phyloP scores from a whole-genome alignment of 1,284 basidiomycete species.

The Hymenochaete sp. region DNA sequence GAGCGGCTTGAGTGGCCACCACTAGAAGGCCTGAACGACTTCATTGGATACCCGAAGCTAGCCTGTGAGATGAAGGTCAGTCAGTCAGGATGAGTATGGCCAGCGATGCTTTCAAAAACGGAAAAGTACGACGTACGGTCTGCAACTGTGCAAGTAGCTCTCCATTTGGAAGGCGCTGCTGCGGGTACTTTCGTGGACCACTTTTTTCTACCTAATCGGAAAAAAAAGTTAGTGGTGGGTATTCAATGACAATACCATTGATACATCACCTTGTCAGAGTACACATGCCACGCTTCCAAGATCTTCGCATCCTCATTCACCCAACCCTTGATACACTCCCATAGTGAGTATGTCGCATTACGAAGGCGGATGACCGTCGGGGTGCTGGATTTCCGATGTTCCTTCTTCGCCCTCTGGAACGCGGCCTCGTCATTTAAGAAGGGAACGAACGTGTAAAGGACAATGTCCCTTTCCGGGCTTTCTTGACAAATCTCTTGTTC shows the following conservation, averaged over 20 bases:
- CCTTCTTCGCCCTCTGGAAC: neutral
- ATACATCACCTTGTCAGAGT: constrained; percentile 10
- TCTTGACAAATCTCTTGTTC: constrained; percentile 25
- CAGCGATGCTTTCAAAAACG: too few species aligned
- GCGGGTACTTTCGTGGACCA: constrained; percentile 45
- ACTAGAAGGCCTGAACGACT: constrained; percentile 36
- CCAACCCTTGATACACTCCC: constrained; percentile 9
- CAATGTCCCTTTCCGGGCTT: constrained; percentile 8
- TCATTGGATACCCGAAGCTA: constrained; percentile 42
- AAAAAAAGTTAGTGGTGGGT: constrained; percentile 10
- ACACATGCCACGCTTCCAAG: constrained; percentile 4
- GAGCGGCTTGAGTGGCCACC: constrained; percentile 23
- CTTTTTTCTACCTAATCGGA: too few species aligned
- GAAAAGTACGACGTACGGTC: constrained; percentile 35
- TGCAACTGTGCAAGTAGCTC: constrained; percentile 49
- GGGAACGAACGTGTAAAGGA: constrained; percentile 12
- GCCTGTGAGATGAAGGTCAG: constrained; percentile 31
- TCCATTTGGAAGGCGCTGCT: constrained; percentile 47
- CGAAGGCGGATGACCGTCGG: constrained; percentile 6
- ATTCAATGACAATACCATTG: neutral
- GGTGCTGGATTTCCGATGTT: neutral
- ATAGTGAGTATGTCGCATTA: constrained; percentile 4
- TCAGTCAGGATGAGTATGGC: neutral
- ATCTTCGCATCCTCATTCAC: constrained; percentile 14
- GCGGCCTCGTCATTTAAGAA: constrained; percentile 3